Base-by-base conservation (phyloP, 2,329 filamentous ascomycete genomes). In the Xylariaceae sp. region DNA sequence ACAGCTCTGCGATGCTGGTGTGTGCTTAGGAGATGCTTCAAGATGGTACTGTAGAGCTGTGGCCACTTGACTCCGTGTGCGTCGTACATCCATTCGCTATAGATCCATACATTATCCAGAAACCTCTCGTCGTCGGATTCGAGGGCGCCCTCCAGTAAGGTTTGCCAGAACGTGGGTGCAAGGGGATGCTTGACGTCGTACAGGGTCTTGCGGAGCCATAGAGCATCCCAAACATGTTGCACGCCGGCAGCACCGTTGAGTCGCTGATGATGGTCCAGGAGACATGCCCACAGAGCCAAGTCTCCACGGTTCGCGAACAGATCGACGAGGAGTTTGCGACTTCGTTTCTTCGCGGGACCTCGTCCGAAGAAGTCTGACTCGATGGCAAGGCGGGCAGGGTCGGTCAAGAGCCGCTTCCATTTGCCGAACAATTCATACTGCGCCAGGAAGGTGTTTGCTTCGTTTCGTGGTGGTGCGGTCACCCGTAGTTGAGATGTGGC, bases 41-140 rank as follows among this genome's bases (percentile, higher is more conserved):
- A 45, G 10, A 67, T 45, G n/a, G 56, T 65, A n/a, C 53, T 50
- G 42, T 76, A 75, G 3, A 75, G 49, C 10, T 60, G 48, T 2
- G 72, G 71, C 72, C 70, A 76, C 25, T 50, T 51, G 10, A 61
- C 60, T 19, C 50, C 43, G 31, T 64, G 54, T 3, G 55, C 39
- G 3, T 54, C 47, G 19, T 53, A 49, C 35, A 75, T 61, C 51
- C 63, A 65, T 39, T 65, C 58, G 23, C 60, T 62, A 36, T 66
- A 67, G 11, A 50, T 37, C 49, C 55, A 58, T 15, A 63, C 49
- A 31, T 48, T 50, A 9, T 56, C 43, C 22, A 68, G 42, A 27
- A 62, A 46, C 12, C 42, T 42, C 5, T 49, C 40, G 32, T 59
- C 51, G 8, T 44, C 42, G 2, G 44, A 46, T 22, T 35, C 37